These are phyloP conservation scores for Fomes fomentarius DNA, from an alignment of 1,284 basidiomycete species.

Conservation along the genomic window DNA sequence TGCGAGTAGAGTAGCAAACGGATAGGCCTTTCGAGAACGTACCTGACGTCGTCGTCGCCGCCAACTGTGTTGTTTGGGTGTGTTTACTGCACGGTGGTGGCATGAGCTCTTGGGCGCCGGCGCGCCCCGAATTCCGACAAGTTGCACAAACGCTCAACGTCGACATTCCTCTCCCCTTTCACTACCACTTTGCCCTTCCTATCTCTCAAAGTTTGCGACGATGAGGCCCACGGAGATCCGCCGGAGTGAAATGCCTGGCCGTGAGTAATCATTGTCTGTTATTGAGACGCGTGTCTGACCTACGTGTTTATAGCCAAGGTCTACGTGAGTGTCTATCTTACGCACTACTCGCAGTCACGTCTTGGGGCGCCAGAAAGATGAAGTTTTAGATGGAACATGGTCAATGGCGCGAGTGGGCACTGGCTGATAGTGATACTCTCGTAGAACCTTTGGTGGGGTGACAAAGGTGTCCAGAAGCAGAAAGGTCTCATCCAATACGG, in stretches of 20 bases:
- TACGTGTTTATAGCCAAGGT: conserved; percentile 49
- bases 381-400: too few species aligned
- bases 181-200: conserved; percentile 6
- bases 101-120: conserved; percentile 14
- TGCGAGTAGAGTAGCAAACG: too few species aligned
- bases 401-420: background rate
- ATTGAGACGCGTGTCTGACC: too few species aligned
- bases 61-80: conserved; percentile 25
- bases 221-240: conserved; percentile 73
- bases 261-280: too few species aligned
- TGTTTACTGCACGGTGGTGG: conserved; percentile 18
- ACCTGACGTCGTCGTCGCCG: conserved; percentile 27
- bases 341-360: too few species aligned
- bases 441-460: conserved; percentile 93
- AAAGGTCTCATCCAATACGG: conserved; percentile 84
- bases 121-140: conserved; percentile 24
- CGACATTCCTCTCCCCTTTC: conserved; percentile 5
- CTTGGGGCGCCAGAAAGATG: too few species aligned
- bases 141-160: conserved; percentile 1
- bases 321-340: conserved; percentile 68
- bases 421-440: background rate
- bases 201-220: conserved; percentile 30
- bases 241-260: conserved; percentile 79
- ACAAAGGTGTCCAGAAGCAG: conserved; percentile 69
- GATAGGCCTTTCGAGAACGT: conserved; percentile 2